Percentiles rank a stretch among this genome's conserved stretches.
These are phyloP conservation scores for Lodderomyces oxycetoniae DNA, from an alignment of 1,139 yeast genomes.

Conservation along the genomic window DNA sequence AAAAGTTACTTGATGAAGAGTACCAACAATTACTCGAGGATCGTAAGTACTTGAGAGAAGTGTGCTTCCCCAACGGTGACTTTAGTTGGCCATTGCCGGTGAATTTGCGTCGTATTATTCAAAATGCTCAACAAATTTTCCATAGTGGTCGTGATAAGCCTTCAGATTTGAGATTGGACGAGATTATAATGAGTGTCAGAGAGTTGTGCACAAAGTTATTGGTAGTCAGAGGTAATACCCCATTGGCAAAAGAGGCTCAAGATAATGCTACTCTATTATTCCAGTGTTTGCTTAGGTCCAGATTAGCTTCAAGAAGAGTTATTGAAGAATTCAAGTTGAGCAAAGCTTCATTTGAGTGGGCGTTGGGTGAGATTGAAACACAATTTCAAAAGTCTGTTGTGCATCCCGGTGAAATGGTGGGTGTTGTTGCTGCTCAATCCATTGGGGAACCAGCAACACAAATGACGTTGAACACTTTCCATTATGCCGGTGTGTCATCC, in stretches of 20 bases:
- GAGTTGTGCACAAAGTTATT: conserved; percentile 61
- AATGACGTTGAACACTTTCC: conserved; percentile 99
- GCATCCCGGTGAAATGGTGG: conserved; percentile 99
- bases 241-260: conserved; percentile 78
- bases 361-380: conserved; percentile 84
- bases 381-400: conserved; percentile 92
- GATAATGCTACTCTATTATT: conserved; percentile 85
- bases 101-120: conserved; percentile 91
- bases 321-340: conserved; percentile 86
- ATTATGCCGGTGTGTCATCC: conserved; percentile 99
- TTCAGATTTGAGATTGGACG: conserved; percentile 81
- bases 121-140: conserved; percentile 96
- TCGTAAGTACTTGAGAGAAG: conserved; percentile 71
- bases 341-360: conserved; percentile 91
- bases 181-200: conserved; percentile 71
- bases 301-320: conserved; percentile 86
- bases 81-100: conserved; percentile 97
- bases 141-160: conserved; percentile 88
- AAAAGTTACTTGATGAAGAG: conserved; percentile 77
- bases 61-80: conserved; percentile 89
- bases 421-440: conserved; percentile 98
- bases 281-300: conserved; percentile 87
- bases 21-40: conserved; percentile 72
- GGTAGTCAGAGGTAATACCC: conserved; percentile 81
- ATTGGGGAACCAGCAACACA: conserved; percentile 99